Conservation (phyloP, 1,284 basidiomycete species). For the Tilletia walkeri region DNA sequence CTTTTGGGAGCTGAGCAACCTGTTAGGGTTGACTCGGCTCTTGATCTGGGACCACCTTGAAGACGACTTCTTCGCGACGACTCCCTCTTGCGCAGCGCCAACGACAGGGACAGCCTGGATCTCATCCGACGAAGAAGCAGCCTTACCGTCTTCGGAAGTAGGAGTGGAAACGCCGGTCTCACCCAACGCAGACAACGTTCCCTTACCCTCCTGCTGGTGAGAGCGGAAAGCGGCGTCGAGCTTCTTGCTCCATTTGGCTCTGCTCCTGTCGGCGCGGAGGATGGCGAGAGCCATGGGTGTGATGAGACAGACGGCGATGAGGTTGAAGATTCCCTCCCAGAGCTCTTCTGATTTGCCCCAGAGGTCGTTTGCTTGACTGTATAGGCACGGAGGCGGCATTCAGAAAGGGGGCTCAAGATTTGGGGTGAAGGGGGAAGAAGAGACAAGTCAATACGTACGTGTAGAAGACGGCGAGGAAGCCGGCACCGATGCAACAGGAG, state of each 20-base stretch:
- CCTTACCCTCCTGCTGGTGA: not conserved
- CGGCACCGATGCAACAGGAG: conserved; percentile 47
- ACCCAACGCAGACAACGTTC: not conserved
- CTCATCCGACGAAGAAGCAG: not conserved
- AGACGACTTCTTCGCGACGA: not conserved
- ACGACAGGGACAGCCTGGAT: not conserved
- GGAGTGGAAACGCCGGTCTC: not conserved
- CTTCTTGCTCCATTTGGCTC: conserved; percentile 49
- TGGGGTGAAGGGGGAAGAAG: not conserved
- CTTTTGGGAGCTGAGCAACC: not conserved
- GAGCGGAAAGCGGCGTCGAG: conserved; percentile 40
- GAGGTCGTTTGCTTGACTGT: conserved; percentile 61
- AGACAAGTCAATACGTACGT: conserved; percentile 22
- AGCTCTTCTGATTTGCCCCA: conserved; percentile 58
- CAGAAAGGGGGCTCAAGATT: not conserved
- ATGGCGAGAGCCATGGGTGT: conserved; percentile 53
- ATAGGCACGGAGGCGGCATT: conserved; percentile 56
- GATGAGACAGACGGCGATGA: conserved; percentile 50
- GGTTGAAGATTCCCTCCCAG: conserved; percentile 54
- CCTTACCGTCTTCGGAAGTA: not conserved
- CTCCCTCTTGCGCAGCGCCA: not conserved
- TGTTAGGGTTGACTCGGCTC: not conserved
- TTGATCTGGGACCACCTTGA: not conserved
- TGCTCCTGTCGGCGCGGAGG: conserved; percentile 44
- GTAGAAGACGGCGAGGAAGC: conserved; percentile 53